Evolutionary conservation across 1,284 basidiomycete genomes (phyloP), one percentile per base, ranked within the genome.

Genomic region (Fereydounia khargensis): DNA sequence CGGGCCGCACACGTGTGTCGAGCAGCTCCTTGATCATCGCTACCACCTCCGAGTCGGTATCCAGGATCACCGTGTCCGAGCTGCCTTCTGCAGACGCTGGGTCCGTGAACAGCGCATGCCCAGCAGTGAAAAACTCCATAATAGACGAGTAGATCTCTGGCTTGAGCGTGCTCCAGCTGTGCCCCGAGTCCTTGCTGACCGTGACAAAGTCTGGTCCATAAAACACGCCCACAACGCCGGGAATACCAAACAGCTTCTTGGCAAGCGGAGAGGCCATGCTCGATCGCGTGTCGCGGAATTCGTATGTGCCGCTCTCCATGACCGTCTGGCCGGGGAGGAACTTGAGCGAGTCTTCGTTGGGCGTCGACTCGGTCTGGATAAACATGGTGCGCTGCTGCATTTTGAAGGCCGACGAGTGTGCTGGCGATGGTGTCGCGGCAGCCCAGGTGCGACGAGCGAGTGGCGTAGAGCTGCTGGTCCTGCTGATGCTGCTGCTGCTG

Each of bases 1-100:
- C 89, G 1, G 95, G 94, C 40, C 95, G 80, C 13, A 98, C 91
- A 6, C 94, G 81, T 0, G 94, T 97, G 75, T 97, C 94, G 46
- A 98, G 79, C 38, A 98, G 76, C 78, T 98, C 94, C 78, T 98
- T 98, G 73, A 98, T 92, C 94, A 98, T 98, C 11, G 90, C 95
- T 3, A 98, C 90, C 1, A 90, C 88, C 76, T 98, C 94, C n/a
- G 87, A 87, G 76, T 98, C 94, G 1, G 88, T 89, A 68, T 97
- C 94, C 28, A 97, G 80, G 59, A 98, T 95, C 45, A 83, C 82
- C n/a, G 92, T 97, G 77, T 98, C 95, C 77, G 91, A 88, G 4
- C 90, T 89, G 0, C 89, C 89, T 9, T 87, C 87, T 7, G 41
- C 33, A 8, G 38, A 35, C 24, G 78, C 77, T 5, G 64, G 49